Evolutionary conservation across 1,284 basidiomycete genomes (phyloP), one percentile per base, ranked within the genome.

Genomic region (Trichosporon ovoides): DNA sequence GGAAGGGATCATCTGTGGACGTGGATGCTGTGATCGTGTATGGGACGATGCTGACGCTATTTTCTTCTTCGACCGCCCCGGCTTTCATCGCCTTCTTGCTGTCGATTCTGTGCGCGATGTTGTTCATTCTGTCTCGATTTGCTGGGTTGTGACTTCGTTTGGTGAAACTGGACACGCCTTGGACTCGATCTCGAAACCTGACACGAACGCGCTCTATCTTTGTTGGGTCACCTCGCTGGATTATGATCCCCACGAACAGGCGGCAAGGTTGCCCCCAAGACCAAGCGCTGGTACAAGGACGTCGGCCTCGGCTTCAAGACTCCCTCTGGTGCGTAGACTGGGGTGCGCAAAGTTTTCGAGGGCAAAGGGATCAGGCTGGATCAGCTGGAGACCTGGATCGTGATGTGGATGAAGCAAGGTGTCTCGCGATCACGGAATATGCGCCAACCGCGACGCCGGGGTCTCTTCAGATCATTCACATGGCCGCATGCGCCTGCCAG

Each of bases 221-320:
- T 48, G 34, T 13, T 36, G 38, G 40, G 12, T 18, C 20, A 14
- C 24, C 20, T 49, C 18, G 28, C 31, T 43, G 24, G 55, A 38
- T 36, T 34, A 16, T 38, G 43, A 36, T 28, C 33, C 7, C 54
- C 31, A 64, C 63, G 61, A 60, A 56, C 75, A 89, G 89, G 81
- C 72, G 86, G 87, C 69, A 94, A 94, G 84, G 82, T 91, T 66
- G 83, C 87, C 63, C 91, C 91, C 71, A 97, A 89, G 84, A 89
- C 92, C 70, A 95, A 88, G 85, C 84, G 96, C 79, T 99, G 96
- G 96, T 97, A 92, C 84, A 98, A 98, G 84, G 92, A 97, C 81
- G 89, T 96, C 77, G 93, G 93, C 74, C 83, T 97, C 61, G 93
- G 92, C 58, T 96, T 92, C 83, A 95, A 95, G 86, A 98, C 93